Evolutionary conservation across 2,329 filamentous ascomycete genomes (phyloP), one percentile per base, ranked within the genome.

Genomic region (Curvularia sp.): DNA sequence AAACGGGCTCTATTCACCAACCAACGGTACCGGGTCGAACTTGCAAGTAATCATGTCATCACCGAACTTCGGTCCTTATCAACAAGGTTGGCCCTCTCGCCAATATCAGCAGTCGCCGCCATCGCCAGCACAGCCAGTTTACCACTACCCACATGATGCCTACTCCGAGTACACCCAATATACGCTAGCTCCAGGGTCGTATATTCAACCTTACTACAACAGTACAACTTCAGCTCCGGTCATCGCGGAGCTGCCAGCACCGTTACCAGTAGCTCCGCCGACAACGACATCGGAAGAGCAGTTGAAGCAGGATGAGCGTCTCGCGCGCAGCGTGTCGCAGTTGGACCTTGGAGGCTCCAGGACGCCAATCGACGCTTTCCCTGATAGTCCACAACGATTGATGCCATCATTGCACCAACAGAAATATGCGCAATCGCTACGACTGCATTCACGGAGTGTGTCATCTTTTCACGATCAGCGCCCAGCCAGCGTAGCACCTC

Each of bases 231-330:
- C 60, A 9, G 23, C 48, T 8, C 57, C 62, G 7, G 15, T 66
- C 1, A 65, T 74, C 32, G 70, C 72, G 47, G 73, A 75, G 52
- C 60, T 76, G 5, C 67, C 70, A 18, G 69, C 72, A 2, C 65
- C 71, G 6, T 45, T 70, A 27, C 70, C 72, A n/a, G 45, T 64
- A 32, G 67, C 64, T 13, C 71, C 69, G 34, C 61, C 57, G 15
- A 74, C 70, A 7, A 63, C 64, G 13, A 74, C 72, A 12, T 41
- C 72, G 3, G 52, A 63, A n/a, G 59, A 70, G 49, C 72, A 76
- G 30, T 41, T 75, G 25, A 72, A 57, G 21, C 66, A 74, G 36
- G 73, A 76, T 56, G 69, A 72, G 56, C 52, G 66, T 23, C 63
- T 76, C 8, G 73, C 73, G 19, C 68, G 63, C 28, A 69, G 62